Base-by-base conservation (phyloP, 2,329 filamentous ascomycete species). In the Fusarium falciforme region DNA sequence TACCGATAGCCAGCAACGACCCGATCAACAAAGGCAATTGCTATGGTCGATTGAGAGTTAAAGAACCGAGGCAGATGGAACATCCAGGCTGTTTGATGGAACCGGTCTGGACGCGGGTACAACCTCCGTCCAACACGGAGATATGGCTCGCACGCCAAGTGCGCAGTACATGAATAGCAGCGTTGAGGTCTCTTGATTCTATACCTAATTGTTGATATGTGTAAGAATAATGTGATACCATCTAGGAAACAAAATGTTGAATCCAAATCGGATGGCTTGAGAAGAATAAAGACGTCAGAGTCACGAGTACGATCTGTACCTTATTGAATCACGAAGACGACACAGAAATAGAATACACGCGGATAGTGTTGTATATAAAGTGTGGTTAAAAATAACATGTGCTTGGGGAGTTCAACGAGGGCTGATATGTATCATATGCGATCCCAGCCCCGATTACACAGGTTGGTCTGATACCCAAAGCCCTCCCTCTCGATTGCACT, bases 271-370 rank as follows among this genome's bases (percentile, higher is more conserved):
- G 2, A 35, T 35, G 33, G 33, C 12, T 35, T 35, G 14, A 35
- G 33, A 16, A 16, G 14, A 16, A 6, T 14, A 16, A 16, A 35
- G 14, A 16, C 6, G 14, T 35, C 33, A 35, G 6, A 7, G 33
- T 6, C 14, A 4, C 6, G 6, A 16, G 33, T 16, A 16, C 12
- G 6, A 16, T 35, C 6, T 14, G 12, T 35, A 35, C 12, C 14
- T 16, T 35, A 0, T 25, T 5, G 7, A 5, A 22, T 25, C 7
- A 44, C 20, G 20, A 16, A 16, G 7, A 1, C 7, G 4, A 25
- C 7, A 16, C 2, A 0, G 1, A 14, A 25, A 22, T 10, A 1
- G 5, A 25, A 25, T 16, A 16, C 20, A 6, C 42, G 8, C 6
- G 7, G 9, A 25, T 16, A 5, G 42, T 25, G 20, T 14, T 44